Evolutionary conservation across 257 asterid species (phyloP), one percentile per base, ranked within the genome.

Genomic region (Solanum appendiculatum): DNA sequence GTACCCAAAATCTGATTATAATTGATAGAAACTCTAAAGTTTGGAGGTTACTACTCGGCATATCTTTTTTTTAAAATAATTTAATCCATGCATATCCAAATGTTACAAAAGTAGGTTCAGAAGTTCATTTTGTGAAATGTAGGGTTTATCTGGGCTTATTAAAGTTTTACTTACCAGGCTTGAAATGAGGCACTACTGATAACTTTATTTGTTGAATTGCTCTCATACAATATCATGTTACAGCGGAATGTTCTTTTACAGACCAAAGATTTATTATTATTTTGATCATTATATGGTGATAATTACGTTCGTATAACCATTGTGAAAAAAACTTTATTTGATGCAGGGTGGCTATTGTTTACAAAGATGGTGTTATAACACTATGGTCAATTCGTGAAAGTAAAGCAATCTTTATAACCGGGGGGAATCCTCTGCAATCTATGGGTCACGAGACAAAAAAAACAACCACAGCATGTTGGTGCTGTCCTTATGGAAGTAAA

Each of bases 391-490:
- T 97, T 87, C 95, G 84, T 70, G 98, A 95, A 89, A 97, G 95
- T 91, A 94, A 88, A 89, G 86, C 87, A 85, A 78, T 94, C 73
- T 93, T 77, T 87, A 70, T 93, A 86, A 88, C 91, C 7, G 92
- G 92, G 70, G 94, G 95, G 63, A 83, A 89, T 63, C 68, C 92
- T 60, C 39, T 92, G 89, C 98, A 91, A 86, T 84, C 94, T 48
- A n/a, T 77, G 5, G 60, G 89, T 88, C 95, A 92, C 66, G 99
- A 96, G 87, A 86, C 92, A 64, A 97, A 92, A 91, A 92, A 91
- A 92, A 98, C 92, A 80, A 95, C 98, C 33, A 94, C 99, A 89
- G 98, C 98, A 23, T 92, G 97, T 80, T 97, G 98, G 98, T 92
- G 93, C 83, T 97, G 98, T 87, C 90, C 95, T 33, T 58, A 86